Percentiles rank a stretch among this genome's conserved stretches.
Evolutionary conservation across 495 filamentous ascomycete genomes (phyloP).

Genomic region (Aspergillus bridgeri): DNA sequence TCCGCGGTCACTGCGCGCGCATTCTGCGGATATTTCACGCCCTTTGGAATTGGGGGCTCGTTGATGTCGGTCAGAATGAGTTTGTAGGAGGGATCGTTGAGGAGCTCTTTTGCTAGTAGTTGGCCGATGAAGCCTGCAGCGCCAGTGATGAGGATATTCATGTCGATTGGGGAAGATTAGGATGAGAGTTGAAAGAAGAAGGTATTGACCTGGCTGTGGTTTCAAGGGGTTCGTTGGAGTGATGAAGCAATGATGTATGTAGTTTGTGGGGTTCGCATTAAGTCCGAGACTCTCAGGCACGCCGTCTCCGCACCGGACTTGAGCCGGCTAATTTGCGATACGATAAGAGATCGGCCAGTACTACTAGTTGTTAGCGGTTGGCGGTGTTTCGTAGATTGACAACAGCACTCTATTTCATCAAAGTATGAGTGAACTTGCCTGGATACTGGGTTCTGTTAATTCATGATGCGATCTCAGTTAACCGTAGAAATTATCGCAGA

Average conservation of each 20-base stretch:
- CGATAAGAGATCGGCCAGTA: too few relatives aligned
- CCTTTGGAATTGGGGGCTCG: conserved; percentile 50
- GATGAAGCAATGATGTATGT: not conserved
- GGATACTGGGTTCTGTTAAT: too few relatives aligned
- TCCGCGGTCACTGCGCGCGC: conserved; percentile 54
- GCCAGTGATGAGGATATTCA: conserved; percentile 67
- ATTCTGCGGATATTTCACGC: conserved; percentile 51
- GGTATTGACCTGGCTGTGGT: too few relatives aligned
- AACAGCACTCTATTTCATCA: too few relatives aligned
- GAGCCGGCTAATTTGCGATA: too few relatives aligned
- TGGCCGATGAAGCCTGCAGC: conserved; percentile 68
- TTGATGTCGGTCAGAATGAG: conserved; percentile 61
- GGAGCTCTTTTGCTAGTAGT: conserved; percentile 56
- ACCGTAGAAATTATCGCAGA: not conserved
- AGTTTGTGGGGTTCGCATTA: not conserved
- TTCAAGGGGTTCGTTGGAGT: not conserved
- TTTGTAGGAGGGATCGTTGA: conserved; percentile 52
- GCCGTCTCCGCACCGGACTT: conserved; percentile 37
- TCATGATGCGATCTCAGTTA: too few relatives aligned
- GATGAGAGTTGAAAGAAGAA: not conserved
- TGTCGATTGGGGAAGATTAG: conserved; percentile 18
- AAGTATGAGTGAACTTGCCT: too few relatives aligned
- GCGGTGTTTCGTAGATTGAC: too few relatives aligned
- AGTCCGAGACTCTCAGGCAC: not conserved
- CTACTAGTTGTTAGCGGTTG: too few relatives aligned